Conservation (phyloP, 2,329 filamentous ascomycete genomes). For the Lachnum nothofagi region DNA sequence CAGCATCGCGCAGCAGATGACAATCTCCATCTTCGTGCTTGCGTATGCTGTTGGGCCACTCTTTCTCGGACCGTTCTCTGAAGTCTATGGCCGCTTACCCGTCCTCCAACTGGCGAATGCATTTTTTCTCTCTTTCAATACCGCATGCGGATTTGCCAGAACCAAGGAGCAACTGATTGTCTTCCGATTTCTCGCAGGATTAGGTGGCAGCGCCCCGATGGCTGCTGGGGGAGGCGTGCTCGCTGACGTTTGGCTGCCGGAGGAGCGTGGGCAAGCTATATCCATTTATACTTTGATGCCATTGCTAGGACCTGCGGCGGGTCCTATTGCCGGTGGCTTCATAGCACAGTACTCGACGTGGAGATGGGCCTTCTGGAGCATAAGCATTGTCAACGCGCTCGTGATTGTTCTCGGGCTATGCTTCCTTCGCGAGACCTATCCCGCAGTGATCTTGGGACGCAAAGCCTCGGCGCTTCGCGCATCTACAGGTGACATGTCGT, state of each 20-base stretch:
- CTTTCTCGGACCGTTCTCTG: slow-evolving; percentile 56
- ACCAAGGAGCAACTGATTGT: slow-evolving; percentile 39
- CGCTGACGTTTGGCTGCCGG: slow-evolving; percentile 36
- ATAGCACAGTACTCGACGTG: slow-evolving; percentile 47
- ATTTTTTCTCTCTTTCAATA: slow-evolving; percentile 49
- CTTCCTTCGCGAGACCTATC: slow-evolving; percentile 45
- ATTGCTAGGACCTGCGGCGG: slow-evolving; percentile 31
- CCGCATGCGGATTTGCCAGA: slow-evolving; percentile 42
- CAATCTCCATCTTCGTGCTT: too few relatives aligned
- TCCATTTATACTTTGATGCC: slow-evolving; percentile 28
- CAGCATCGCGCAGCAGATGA: too few relatives aligned
- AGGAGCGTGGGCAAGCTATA: slow-evolving; percentile 31
- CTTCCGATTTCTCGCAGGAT: slow-evolving; percentile 46
- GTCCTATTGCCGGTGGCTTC: slow-evolving; percentile 28
- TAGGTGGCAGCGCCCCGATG: slow-evolving; percentile 42
- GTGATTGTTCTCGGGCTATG: slow-evolving; percentile 36
- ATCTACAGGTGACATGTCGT: slow-evolving; percentile 42
- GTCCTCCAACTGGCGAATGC: slow-evolving; percentile 41
- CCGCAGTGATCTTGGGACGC: slow-evolving; percentile 45
- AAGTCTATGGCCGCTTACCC: slow-evolving; percentile 40
- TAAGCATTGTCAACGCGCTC: slow-evolving; percentile 41
- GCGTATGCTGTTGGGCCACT: neutral
- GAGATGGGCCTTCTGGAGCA: slow-evolving; percentile 39
- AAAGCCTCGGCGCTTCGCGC: slow-evolving; percentile 43
- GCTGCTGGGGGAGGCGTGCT: slow-evolving; percentile 41